phyloP scores from a whole-genome alignment of 352 stramenopile genomes.

The Aphanomyces stellatus region DNA sequence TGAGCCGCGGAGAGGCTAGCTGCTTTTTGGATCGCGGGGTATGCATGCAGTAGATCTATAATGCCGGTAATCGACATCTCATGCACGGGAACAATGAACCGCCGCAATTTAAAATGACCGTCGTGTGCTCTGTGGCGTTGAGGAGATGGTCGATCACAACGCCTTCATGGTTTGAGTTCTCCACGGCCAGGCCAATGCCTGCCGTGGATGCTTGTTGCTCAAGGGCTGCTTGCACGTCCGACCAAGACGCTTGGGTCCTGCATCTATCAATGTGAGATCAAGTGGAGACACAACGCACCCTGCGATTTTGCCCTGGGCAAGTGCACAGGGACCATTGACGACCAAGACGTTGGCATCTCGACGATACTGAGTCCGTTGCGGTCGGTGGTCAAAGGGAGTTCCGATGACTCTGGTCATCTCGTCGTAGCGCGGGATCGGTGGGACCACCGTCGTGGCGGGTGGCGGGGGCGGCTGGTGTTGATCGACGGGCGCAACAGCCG shows the following conservation, averaged over 20 bases:
- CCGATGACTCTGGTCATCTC: not conserved
- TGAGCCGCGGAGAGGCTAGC: not conserved
- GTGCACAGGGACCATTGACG: conserved; percentile 7
- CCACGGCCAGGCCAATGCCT: not conserved
- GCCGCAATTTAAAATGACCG: conserved; percentile 6
- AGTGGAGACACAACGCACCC: not conserved
- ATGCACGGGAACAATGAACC: not conserved
- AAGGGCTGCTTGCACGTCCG: not conserved
- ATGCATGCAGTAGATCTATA: not conserved
- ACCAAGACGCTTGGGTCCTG: not conserved
- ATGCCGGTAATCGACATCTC: not conserved
- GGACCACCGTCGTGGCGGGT: no score
- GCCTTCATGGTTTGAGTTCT: conserved; percentile 14
- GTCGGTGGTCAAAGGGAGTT: no score
- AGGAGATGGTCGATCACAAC: conserved; percentile 3
- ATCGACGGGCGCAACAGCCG: no score
- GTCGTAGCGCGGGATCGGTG: no score
- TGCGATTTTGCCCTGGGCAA: not conserved
- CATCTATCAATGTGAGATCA: not conserved
- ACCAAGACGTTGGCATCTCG: not conserved
- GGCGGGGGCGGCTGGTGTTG: no score
- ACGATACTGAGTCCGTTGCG: no score
- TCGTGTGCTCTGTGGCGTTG: not conserved
- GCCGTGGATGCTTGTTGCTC: not conserved
- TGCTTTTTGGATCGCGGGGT: conserved; percentile 12